Evolutionary conservation across 2,329 filamentous ascomycete genomes (phyloP).

Genomic region (Blumeriella jaapii): DNA sequence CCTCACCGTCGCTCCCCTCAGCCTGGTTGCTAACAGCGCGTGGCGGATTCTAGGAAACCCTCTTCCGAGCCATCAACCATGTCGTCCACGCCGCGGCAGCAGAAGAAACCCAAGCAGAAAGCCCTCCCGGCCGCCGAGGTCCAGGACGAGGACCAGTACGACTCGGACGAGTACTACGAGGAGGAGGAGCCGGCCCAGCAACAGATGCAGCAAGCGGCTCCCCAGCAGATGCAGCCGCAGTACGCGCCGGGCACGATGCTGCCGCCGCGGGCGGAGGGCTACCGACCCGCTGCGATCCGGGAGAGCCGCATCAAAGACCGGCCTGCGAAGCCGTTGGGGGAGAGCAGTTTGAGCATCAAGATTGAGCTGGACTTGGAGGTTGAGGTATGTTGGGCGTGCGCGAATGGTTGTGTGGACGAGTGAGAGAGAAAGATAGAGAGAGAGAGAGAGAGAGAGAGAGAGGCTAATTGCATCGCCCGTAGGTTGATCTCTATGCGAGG

Average conservation of each 20-base stretch:
- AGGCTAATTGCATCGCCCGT: too few relatives aligned
- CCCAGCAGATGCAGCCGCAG: too few relatives aligned
- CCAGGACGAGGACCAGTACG: background rate
- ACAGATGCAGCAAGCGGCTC: background rate
- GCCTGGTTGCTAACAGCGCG: too few relatives aligned
- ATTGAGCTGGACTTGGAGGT: conserved; percentile 28
- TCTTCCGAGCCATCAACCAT: background rate
- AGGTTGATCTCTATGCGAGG: conserved; percentile 19
- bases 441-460: too few relatives aligned
- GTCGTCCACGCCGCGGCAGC: background rate
- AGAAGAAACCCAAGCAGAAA: background rate
- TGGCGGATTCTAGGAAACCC: too few relatives aligned
- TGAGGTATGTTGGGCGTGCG: conserved; percentile 16
- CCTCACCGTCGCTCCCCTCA: too few relatives aligned
- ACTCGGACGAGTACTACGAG: background rate
- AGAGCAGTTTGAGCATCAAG: conserved; percentile 9
- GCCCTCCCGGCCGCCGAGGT: background rate
- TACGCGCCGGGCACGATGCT: background rate
- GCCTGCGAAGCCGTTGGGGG: conserved; percentile 20
- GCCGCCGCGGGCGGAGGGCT: conserved; percentile 3
- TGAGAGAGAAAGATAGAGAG: too few relatives aligned
- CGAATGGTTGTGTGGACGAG: background rate
- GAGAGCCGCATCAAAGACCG: conserved; percentile 28
- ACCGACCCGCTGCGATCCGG: conserved; percentile 8
- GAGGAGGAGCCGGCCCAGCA: background rate